These are phyloP conservation scores for Clitopilus passeckerianus DNA, from an alignment of 768 basidiomycete genomes.

Conservation along the genomic window DNA sequence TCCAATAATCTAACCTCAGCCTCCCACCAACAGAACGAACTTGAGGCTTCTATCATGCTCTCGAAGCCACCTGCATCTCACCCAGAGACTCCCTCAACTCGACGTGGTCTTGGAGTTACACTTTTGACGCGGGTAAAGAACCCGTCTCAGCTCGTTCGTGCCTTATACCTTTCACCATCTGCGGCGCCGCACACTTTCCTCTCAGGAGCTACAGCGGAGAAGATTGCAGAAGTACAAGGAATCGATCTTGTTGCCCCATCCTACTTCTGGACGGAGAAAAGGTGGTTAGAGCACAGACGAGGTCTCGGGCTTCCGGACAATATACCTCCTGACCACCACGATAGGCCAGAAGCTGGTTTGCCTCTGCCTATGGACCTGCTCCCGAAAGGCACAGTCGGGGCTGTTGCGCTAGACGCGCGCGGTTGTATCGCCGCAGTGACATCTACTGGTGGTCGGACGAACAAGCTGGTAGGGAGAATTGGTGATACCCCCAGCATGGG, in stretches of 20 bases:
- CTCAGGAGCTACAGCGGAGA: slow-evolving; percentile 61
- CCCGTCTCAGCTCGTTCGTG: slow-evolving; percentile 66
- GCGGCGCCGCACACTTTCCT: slow-evolving; percentile 66
- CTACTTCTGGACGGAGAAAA: slow-evolving; percentile 71
- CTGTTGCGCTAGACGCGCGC: slow-evolving; percentile 70
- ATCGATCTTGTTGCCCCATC: slow-evolving; percentile 61
- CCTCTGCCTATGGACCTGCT: slow-evolving; percentile 43
- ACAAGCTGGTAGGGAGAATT: slow-evolving; percentile 79
- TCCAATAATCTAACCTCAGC: not conserved
- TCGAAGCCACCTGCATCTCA: slow-evolving; percentile 70
- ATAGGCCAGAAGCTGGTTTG: slow-evolving; percentile 10
- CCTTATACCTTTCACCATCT: slow-evolving; percentile 64
- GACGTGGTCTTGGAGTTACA: slow-evolving; percentile 61
- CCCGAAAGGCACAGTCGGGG: slow-evolving; percentile 80
- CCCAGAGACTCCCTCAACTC: slow-evolving; percentile 48
- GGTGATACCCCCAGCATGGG: slow-evolving; percentile 82
- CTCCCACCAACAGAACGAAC: slow-evolving; percentile 55
- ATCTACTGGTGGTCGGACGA: slow-evolving; percentile 79
- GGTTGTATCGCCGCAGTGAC: slow-evolving; percentile 73
- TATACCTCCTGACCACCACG: slow-evolving; percentile 33
- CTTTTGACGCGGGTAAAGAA: slow-evolving; percentile 66
- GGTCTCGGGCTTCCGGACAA: slow-evolving; percentile 73
- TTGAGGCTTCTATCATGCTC: slow-evolving; percentile 78
- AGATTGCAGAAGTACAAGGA: slow-evolving; percentile 50
- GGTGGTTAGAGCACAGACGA: slow-evolving; percentile 75